Conservation (phyloP, 345 rosid species). For the Eucalyptus viminalis region DNA sequence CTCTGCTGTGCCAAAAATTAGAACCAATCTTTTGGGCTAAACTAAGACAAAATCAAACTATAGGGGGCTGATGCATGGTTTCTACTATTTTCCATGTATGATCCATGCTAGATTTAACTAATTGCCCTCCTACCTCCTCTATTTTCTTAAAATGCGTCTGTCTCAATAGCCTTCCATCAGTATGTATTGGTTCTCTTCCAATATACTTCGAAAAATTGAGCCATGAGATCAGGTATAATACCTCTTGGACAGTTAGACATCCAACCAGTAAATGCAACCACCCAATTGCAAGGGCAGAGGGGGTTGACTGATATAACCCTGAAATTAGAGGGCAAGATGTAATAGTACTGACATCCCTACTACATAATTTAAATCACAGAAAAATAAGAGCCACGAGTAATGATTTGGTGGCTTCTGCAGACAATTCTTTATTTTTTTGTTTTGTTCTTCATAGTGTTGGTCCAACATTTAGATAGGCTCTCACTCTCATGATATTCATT, state of each 20-base stretch:
- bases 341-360: neutral
- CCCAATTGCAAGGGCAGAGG: neutral
- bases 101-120: neutral
- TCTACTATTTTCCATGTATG: neutral
- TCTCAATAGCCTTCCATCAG: neutral
- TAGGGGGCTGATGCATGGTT: neutral
- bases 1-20: neutral
- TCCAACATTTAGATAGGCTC: neutral
- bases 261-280: neutral
- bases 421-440: neutral
- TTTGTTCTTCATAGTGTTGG: neutral
- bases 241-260: neutral
- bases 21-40: neutral
- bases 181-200: neutral
- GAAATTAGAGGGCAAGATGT: neutral
- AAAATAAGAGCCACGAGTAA: neutral
- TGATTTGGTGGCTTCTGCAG: neutral
- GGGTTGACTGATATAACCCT: neutral
- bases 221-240: neutral
- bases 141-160: neutral
- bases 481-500: neutral
- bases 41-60: neutral
- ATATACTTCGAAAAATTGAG: neutral
- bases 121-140: neutral
- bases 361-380: neutral